Conservation (phyloP, 768 basidiomycete genomes). For the Hypholoma fasciculare region DNA sequence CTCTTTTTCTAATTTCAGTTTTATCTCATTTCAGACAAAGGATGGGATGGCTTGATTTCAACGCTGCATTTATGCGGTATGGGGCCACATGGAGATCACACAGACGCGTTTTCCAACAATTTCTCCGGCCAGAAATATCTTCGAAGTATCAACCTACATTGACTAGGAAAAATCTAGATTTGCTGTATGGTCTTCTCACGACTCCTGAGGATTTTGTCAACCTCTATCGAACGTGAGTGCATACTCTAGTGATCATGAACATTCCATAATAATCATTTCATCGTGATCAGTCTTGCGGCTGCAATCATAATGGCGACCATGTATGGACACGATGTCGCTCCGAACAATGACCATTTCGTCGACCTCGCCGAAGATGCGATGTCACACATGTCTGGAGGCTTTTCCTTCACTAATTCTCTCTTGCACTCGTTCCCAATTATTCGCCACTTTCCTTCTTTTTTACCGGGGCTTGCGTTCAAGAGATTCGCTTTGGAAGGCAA, state of each 20-base stretch:
- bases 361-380: constrained; percentile 3
- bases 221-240: constrained; percentile 9
- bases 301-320: constrained; percentile 11
- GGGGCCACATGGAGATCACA: constrained; percentile 29
- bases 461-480: constrained; percentile 10
- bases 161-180: constrained; percentile 18
- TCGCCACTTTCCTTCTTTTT: constrained; percentile 4
- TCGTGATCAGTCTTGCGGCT: not conserved
- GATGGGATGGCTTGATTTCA: constrained; percentile 31
- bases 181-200: constrained; percentile 12
- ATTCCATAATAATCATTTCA: not conserved
- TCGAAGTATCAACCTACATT: constrained; percentile 21
- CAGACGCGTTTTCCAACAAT: constrained; percentile 25
- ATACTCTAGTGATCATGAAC: not conserved
- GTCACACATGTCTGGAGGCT: not conserved
- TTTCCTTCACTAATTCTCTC: not conserved
- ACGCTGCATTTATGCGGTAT: constrained; percentile 27
- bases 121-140: constrained; percentile 20
- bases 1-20: not conserved
- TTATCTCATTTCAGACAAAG: constrained; percentile 12
- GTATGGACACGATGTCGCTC: constrained; percentile 11
- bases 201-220: constrained; percentile 9
- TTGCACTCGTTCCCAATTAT: constrained; percentile 6
- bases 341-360: constrained; percentile 9
- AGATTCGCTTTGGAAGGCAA: not conserved